These are phyloP conservation scores for Cercospora sojina DNA, from an alignment of 2,329 filamentous ascomycete species.

Conservation along the genomic window DNA sequence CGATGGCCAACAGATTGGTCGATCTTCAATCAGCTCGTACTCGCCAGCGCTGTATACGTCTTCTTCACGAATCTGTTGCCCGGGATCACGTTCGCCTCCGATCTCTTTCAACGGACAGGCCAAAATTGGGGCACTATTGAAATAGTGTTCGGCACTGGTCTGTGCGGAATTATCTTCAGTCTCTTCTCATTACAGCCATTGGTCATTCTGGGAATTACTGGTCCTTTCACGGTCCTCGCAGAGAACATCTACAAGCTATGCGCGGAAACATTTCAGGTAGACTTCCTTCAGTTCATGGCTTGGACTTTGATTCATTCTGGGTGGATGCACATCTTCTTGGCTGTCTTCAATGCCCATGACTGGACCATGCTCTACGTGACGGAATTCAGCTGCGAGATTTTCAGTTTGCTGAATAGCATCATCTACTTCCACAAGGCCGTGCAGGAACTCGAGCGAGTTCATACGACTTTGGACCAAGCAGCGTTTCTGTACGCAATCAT, in stretches of 20 bases:
- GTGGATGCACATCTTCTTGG: conserved; percentile 65
- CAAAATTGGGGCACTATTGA: conserved; percentile 66
- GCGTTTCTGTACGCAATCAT: conserved; percentile 66
- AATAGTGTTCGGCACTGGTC: conserved; percentile 64
- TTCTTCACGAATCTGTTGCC: conserved; percentile 68
- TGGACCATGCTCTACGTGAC: conserved; percentile 72
- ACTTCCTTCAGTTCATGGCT: conserved; percentile 66
- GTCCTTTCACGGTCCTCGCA: conserved; percentile 65
- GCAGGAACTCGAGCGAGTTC: conserved; percentile 62
- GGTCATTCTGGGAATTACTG: conserved; percentile 65
- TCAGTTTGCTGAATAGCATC: conserved; percentile 64
- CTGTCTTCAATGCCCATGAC: conserved; percentile 66
- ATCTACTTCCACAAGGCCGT: conserved; percentile 66
- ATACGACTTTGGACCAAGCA: conserved; percentile 57
- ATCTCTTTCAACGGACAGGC: conserved; percentile 62
- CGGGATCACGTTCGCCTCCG: conserved; percentile 66
- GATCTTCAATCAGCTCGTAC: conserved; percentile 62
- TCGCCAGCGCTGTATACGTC: conserved; percentile 64
- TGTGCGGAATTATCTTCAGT: conserved; percentile 64
- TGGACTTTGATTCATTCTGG: conserved; percentile 65
- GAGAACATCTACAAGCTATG: conserved; percentile 65
- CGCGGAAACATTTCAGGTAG: conserved; percentile 55
- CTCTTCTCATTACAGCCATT: conserved; percentile 62
- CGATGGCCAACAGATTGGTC: conserved; percentile 40
- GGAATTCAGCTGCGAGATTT: conserved; percentile 65